phyloP scores from a whole-genome alignment of 2,329 filamentous ascomycete species.

The Penicillium sp. region DNA sequence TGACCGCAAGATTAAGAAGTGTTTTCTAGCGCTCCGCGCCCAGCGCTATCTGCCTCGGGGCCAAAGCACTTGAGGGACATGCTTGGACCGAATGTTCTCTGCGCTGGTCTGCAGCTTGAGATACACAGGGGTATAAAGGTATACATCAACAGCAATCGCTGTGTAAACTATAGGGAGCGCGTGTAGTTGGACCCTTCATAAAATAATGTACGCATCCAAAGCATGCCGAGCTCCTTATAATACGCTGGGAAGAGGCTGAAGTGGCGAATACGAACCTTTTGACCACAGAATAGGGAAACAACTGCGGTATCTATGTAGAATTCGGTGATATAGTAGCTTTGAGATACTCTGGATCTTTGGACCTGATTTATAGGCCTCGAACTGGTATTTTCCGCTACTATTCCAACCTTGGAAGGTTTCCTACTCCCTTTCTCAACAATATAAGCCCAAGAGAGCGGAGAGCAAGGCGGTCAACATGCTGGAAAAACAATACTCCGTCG shows the following conservation, averaged over 20 bases:
- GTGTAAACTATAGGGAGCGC: neutral
- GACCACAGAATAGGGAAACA: neutral
- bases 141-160: neutral
- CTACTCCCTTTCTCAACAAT: neutral
- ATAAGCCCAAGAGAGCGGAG: neutral
- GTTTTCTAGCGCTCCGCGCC: neutral
- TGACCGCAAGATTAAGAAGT: conserved; percentile 22
- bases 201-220: neutral
- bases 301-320: neutral
- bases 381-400: neutral
- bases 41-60: neutral
- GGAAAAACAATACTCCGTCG: neutral
- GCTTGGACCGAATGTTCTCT: neutral
- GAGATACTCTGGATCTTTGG: neutral
- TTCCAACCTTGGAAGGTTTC: neutral
- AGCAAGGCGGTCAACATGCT: neutral
- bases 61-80: neutral
- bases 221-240: neutral
- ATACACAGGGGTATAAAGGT: neutral
- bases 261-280: neutral
- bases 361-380: neutral
- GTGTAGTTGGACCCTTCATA: neutral
- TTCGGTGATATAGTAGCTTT: neutral
- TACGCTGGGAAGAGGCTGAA: neutral
- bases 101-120: neutral